Evolutionary conservation across 192 early-diverging fungal species (phyloP).

Genomic region (Coemansia sp.): DNA sequence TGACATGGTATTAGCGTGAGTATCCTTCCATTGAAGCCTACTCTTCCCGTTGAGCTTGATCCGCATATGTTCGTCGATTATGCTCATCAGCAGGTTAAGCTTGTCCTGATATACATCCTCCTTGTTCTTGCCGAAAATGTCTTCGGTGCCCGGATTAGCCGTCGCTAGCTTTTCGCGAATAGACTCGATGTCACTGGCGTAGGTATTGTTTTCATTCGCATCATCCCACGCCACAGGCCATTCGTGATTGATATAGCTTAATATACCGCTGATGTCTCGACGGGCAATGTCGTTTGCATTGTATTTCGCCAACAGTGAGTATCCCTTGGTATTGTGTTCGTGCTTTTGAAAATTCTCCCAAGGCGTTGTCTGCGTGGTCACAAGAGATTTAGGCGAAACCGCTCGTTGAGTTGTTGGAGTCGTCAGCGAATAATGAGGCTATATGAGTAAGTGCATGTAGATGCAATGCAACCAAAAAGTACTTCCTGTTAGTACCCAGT

Average conservation of each 20-base stretch:
- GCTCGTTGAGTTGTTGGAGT: too few species aligned
- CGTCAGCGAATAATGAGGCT: too few species aligned
- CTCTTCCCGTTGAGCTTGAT: background rate
- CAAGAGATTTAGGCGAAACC: too few species aligned
- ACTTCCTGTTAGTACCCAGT: too few species aligned
- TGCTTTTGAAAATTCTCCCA: too few species aligned
- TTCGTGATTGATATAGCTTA: background rate
- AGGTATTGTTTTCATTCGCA: background rate
- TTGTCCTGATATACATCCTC: background rate
- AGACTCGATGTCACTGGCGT: background rate
- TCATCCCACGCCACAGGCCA: background rate
- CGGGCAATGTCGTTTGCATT: too few species aligned
- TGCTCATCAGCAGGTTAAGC: background rate
- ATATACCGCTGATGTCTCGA: too few species aligned
- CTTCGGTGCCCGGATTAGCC: background rate
- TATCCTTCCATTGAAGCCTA: slow-evolving; percentile 5
- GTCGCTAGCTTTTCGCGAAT: background rate
- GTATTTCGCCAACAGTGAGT: too few species aligned
- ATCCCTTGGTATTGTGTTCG: too few species aligned
- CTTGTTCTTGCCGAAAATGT: background rate
- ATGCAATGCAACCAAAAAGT: too few species aligned
- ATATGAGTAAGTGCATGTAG: too few species aligned
- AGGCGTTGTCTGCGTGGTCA: too few species aligned
- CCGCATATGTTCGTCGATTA: background rate
- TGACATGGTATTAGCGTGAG: background rate